Percentiles rank a stretch among this genome's conserved stretches.
Conservation (phyloP, 768 basidiomycete species). For the Stropharia rugosoannulata region DNA sequence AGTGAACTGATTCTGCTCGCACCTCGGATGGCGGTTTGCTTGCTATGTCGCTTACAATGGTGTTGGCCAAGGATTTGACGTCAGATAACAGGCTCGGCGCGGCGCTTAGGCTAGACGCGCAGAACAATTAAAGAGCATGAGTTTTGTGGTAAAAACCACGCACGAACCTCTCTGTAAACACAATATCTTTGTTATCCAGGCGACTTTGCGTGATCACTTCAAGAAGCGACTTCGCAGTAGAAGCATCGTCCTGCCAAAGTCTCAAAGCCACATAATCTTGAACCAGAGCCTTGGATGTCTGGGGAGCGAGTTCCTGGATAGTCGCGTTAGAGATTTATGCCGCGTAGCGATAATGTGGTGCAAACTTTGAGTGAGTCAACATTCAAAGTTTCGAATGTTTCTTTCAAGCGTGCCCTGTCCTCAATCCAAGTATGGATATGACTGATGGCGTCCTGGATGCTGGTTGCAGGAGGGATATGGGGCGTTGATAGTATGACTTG, state of each 20-base stretch:
- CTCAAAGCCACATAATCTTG: background rate
- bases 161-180: background rate
- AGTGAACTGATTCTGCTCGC: background rate
- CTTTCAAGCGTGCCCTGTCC: background rate
- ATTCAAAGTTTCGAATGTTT: background rate
- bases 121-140: background rate
- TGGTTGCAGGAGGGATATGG: background rate
- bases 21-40: background rate
- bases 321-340: background rate
- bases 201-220: background rate
- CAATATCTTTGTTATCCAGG: background rate
- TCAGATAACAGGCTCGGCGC: background rate
- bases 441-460: background rate
- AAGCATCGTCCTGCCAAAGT: background rate
- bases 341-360: no score
- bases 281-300: background rate
- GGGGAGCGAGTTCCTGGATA: background rate
- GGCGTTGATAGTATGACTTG: no score
- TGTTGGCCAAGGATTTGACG: background rate
- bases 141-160: background rate
- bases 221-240: background rate
- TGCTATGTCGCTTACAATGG: background rate
- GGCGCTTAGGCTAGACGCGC: background rate
- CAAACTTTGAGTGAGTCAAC: background rate
- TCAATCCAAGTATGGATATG: background rate